These are phyloP conservation scores for Ceratobasidium sp. DNA, from an alignment of 1,284 basidiomycete species.

Conservation along the genomic window DNA sequence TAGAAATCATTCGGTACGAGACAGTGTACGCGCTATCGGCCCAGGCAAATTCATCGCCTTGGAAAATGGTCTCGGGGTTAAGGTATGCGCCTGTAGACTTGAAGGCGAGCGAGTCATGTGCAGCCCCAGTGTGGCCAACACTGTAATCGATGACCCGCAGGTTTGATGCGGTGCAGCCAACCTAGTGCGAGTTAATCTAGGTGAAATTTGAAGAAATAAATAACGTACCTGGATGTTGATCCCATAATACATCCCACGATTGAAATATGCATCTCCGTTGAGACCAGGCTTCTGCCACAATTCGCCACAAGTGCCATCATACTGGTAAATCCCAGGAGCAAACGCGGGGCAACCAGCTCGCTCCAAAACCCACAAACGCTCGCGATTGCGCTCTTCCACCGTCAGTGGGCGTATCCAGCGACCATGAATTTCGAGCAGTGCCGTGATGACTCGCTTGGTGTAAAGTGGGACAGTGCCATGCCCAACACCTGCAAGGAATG, in stretches of 20 bases:
- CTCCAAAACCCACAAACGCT: slow-evolving; percentile 58
- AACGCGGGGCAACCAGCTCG: slow-evolving; percentile 54
- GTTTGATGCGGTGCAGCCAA: slow-evolving; percentile 57
- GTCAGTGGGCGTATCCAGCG: slow-evolving; percentile 55
- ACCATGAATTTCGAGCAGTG: slow-evolving; percentile 56
- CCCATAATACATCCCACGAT: slow-evolving; percentile 57
- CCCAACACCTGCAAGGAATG: slow-evolving; percentile 54
- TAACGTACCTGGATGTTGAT: slow-evolving; percentile 57
- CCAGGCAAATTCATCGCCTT: slow-evolving; percentile 59
- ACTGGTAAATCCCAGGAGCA: slow-evolving; percentile 57
- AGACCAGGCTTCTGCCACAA: slow-evolving; percentile 55
- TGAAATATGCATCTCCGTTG: slow-evolving; percentile 58
- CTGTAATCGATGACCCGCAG: slow-evolving; percentile 58
- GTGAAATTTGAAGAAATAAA: slow-evolving; percentile 29
- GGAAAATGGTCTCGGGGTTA: slow-evolving; percentile 55
- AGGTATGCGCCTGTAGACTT: slow-evolving; percentile 36
- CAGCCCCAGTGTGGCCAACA: slow-evolving; percentile 57
- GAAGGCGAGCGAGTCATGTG: slow-evolving; percentile 59
- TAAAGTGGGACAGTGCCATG: slow-evolving; percentile 56
- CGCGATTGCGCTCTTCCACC: slow-evolving; percentile 56
- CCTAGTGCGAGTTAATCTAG: slow-evolving; percentile 50
- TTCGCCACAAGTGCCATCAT: slow-evolving; percentile 59
- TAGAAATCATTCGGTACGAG: slow-evolving; percentile 54
- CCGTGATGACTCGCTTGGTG: slow-evolving; percentile 55
- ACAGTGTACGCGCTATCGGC: slow-evolving; percentile 59